Base-by-base conservation (phyloP, 225 moss, liverwort and hornwort species). In the Rhytidiadelphus loreus region DNA sequence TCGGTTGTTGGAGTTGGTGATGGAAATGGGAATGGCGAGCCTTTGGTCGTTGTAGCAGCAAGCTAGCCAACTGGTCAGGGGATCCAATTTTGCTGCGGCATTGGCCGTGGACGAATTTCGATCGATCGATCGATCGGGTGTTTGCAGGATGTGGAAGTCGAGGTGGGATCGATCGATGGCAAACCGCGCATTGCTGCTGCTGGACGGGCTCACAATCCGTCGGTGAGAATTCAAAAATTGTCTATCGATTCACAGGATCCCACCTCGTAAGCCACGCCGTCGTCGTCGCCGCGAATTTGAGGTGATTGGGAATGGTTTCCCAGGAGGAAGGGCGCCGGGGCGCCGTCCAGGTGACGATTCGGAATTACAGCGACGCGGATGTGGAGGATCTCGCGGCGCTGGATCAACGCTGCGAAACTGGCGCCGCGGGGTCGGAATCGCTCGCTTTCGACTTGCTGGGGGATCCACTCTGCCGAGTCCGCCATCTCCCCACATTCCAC, bases 401-500 rank as follows among this genome's bases (percentile, higher is more conserved):
- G 41, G 99, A 99, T 86, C 79, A 83, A 11, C 90, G 88, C 77
- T 96, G 96, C 77, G 99, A 97, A 86, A 92, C 94, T 60, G 96
- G 96, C 44, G 73, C 89, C 21, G 85, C 85, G 21, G 95, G 93
- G 32, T 88, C 95, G 69, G 92, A 93, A 66, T 90, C 96, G 50
- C 94, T 99, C 52, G 87, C 95, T 37, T 95, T 95, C 86, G 97
- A 99, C 86, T 86, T 95, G 58, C 93, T 96, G 30, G 99, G 99
- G 85, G 99, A 99, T 94, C 99, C 99, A 6, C 96, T 99, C 69
- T 96, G 95, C 83, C 96, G 97, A 44, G 97, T 99, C 78, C 96
- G 97, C 73, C 96, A 99, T 92, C 95, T 95, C 69, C 95, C 96
- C 44, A 84, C 88, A 52, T 96, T 93, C 83, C 90, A 94, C 85